phyloP scores from a whole-genome alignment of 2,329 filamentous ascomycete species.

The Epichloe bromicola region DNA sequence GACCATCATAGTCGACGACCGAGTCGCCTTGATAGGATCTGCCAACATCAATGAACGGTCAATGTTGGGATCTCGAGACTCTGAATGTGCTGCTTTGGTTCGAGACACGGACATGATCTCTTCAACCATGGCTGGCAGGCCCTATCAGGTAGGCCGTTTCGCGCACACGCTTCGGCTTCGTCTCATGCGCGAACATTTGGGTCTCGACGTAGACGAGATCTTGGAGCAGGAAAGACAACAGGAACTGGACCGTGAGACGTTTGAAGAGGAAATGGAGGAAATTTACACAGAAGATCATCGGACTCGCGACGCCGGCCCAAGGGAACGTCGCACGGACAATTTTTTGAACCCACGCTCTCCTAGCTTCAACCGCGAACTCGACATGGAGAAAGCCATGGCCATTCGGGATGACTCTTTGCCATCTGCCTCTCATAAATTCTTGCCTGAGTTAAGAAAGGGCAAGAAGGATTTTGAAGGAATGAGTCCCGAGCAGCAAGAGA shows the following conservation, averaged over 20 bases:
- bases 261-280: constrained; percentile 46
- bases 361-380: constrained; percentile 61
- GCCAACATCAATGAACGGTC: constrained; percentile 98
- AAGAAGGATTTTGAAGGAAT: constrained; percentile 1
- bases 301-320: neutral
- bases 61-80: constrained; percentile 84
- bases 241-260: constrained; percentile 47
- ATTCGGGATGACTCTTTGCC: constrained; percentile 19
- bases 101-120: constrained; percentile 86
- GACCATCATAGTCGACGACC: constrained; percentile 89
- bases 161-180: constrained; percentile 86
- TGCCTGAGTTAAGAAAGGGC: neutral
- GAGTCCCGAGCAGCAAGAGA: constrained; percentile 27
- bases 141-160: constrained; percentile 83
- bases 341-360: constrained; percentile 13
- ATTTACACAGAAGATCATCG: constrained; percentile 39
- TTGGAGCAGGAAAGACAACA: constrained; percentile 63
- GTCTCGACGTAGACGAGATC: constrained; percentile 87
- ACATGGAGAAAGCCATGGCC: constrained; percentile 33
- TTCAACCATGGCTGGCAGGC: constrained; percentile 81
- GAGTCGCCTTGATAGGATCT: constrained; percentile 85
- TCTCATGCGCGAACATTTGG: constrained; percentile 91
- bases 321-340: constrained; percentile 29
- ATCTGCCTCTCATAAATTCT: neutral
- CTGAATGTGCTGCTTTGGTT: constrained; percentile 80